Percentiles rank a stretch among this genome's conserved stretches.
These are phyloP conservation scores for Mycena filopes DNA, from an alignment of 768 basidiomycete species.

Conservation along the genomic window DNA sequence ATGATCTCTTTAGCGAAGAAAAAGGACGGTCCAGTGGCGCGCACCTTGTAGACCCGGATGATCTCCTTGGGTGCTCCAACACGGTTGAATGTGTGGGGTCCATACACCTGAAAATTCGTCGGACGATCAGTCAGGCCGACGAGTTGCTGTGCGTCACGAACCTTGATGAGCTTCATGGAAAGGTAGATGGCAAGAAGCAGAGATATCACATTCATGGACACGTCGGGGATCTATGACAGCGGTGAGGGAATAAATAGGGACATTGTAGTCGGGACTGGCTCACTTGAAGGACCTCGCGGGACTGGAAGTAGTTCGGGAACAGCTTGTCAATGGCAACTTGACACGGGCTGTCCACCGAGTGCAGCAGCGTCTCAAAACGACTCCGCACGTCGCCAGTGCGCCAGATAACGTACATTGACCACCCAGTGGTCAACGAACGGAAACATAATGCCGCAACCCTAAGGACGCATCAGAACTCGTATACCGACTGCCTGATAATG, in stretches of 20 bases:
- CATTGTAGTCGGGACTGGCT: not conserved
- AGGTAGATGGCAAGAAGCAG: constrained; percentile 25
- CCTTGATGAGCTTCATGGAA: constrained; percentile 31
- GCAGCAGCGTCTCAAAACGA: constrained; percentile 24
- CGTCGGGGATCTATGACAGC: constrained; percentile 25
- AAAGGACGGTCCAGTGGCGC: not conserved
- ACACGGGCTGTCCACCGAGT: constrained; percentile 29
- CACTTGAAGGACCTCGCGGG: constrained; percentile 25
- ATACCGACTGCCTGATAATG: not conserved
- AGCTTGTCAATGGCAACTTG: constrained; percentile 18
- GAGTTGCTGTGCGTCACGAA: not conserved
- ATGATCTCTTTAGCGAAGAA: not conserved
- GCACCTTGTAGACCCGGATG: constrained; percentile 46
- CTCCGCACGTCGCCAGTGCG: constrained; percentile 24
- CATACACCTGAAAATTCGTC: constrained; percentile 24
- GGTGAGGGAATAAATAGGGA: not conserved
- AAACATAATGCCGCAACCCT: constrained; percentile 31
- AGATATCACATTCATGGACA: constrained; percentile 26
- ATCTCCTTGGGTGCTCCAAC: constrained; percentile 48
- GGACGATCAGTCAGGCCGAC: not conserved
- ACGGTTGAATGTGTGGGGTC: constrained; percentile 44
- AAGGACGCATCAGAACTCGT: not conserved
- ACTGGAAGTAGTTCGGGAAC: constrained; percentile 29
- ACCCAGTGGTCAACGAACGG: constrained; percentile 29
- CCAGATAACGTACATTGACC: constrained; percentile 35